phyloP scores from a whole-genome alignment of 495 filamentous ascomycete species.

The Acidomyces sp. region DNA sequence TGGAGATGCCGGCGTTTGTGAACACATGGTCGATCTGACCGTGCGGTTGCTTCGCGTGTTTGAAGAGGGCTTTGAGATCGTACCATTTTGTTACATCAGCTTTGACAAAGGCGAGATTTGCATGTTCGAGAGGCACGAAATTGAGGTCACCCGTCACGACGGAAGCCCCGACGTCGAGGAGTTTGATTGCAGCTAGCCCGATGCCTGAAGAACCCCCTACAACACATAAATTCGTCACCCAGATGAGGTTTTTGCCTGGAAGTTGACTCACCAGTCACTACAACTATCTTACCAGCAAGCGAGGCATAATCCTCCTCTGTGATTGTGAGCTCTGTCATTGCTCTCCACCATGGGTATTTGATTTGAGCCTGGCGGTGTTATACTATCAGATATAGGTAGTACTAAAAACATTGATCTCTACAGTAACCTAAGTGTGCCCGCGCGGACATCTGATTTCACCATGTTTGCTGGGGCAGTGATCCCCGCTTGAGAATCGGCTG shows the following conservation, averaged over 20 bases:
- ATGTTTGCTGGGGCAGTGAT: no score
- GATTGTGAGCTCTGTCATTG: constrained; percentile 9
- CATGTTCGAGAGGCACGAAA: not conserved
- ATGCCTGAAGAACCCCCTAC: constrained; percentile 13
- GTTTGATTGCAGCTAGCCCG: constrained; percentile 10
- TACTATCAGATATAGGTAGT: no score
- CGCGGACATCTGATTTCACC: no score
- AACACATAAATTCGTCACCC: not conserved
- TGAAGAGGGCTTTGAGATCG: constrained; percentile 20
- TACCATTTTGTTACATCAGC: constrained; percentile 21
- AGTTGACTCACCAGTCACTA: constrained; percentile 11
- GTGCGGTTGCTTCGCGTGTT: constrained; percentile 16
- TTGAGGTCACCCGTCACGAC: constrained; percentile 13
- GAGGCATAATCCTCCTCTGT: constrained; percentile 4
- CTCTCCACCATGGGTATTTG: no score
- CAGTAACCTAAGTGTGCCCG: no score
- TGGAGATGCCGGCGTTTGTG: constrained; percentile 27
- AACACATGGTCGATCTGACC: constrained; percentile 27
- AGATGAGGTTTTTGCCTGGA: no score
- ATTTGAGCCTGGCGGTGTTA: no score
- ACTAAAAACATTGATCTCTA: no score
- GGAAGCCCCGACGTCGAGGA: constrained; percentile 3
- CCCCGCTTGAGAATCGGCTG: no score
- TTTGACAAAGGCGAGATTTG: constrained; percentile 20
- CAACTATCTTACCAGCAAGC: constrained; percentile 8